These are phyloP conservation scores for Ceriops decandra DNA, from an alignment of 345 rosid genomes.

Conservation along the genomic window DNA sequence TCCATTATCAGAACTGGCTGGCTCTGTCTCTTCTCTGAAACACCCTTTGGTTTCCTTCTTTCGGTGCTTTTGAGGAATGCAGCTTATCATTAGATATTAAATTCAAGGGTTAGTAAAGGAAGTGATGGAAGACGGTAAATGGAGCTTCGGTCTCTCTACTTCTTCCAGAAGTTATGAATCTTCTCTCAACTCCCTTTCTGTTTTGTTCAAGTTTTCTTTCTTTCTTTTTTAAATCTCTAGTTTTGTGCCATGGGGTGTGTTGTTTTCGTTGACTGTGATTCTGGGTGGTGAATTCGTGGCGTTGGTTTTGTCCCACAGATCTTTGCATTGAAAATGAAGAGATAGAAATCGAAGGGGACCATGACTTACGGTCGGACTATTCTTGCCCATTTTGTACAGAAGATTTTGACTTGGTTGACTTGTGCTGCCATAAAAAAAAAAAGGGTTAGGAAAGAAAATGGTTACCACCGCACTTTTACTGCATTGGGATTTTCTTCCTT, in stretches of 20 bases:
- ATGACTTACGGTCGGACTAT: conserved; percentile 24
- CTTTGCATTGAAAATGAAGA: conserved; percentile 19
- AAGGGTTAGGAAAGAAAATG: no score
- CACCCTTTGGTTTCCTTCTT: background rate
- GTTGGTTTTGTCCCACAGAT: conserved; percentile 23
- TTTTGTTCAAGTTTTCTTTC: background rate
- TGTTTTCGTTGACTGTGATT: background rate
- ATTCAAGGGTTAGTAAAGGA: background rate
- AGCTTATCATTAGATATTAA: no score
- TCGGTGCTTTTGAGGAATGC: background rate
- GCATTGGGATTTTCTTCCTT: no score
- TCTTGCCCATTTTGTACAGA: conserved; percentile 23
- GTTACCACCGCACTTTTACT: background rate
- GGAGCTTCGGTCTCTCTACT: conserved; percentile 17
- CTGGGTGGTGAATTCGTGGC: background rate
- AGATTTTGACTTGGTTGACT: conserved; percentile 29
- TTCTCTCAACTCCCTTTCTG: conserved; percentile 17
- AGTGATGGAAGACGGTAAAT: conserved; percentile 21
- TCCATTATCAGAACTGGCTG: background rate
- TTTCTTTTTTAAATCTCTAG: background rate
- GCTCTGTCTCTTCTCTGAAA: background rate
- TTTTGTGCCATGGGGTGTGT: background rate
- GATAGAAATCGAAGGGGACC: conserved; percentile 16
- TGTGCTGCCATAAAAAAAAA: conserved; percentile 23
- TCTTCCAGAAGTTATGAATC: conserved; percentile 29